Evolutionary conservation across 2,329 filamentous ascomycete genomes (phyloP).

Genomic region (Pyrenophora graminea): DNA sequence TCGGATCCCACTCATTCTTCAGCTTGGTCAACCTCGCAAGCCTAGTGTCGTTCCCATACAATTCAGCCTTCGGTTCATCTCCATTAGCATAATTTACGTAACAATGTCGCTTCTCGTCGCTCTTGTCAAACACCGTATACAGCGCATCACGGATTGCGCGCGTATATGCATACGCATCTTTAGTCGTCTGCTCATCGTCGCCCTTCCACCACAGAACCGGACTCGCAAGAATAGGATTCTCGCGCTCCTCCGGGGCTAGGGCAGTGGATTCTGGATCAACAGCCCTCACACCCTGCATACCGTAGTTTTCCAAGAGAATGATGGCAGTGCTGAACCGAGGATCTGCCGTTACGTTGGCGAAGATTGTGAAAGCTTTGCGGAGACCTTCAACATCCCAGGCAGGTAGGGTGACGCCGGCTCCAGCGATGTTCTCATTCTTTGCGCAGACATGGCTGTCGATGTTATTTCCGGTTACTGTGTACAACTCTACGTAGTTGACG

Average conservation of each 20-base stretch:
- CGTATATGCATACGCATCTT: conserved; percentile 16
- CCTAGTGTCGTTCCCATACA: conserved; percentile 40
- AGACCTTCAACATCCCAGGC: conserved; percentile 20
- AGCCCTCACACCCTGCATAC: conserved; percentile 22
- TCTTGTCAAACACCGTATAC: conserved; percentile 13
- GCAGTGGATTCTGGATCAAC: conserved; percentile 16
- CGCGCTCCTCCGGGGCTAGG: conserved; percentile 35
- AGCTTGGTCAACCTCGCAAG: conserved; percentile 31
- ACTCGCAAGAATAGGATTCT: conserved; percentile 31
- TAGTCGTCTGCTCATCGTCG: conserved; percentile 7
- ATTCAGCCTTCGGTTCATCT: conserved; percentile 27
- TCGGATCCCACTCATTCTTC: conserved; percentile 39
- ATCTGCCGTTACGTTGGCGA: conserved; percentile 23
- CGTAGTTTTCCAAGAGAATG: conserved; percentile 28
- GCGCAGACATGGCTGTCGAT: conserved; percentile 16
- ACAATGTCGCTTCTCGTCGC: conserved; percentile 19
- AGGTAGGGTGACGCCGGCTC: conserved; percentile 23
- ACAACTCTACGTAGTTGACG: conserved; percentile 21
- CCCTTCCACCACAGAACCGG: conserved; percentile 24
- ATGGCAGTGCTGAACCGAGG: conserved; percentile 22
- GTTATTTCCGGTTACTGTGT: conserved; percentile 22
- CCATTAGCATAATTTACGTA: conserved; percentile 45
- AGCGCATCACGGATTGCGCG: conserved; percentile 17
- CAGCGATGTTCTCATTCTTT: conserved; percentile 16
- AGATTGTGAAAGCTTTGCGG: conserved; percentile 23